phyloP scores from a whole-genome alignment of 164 flowering plant species.

The Umbellularia californica region DNA sequence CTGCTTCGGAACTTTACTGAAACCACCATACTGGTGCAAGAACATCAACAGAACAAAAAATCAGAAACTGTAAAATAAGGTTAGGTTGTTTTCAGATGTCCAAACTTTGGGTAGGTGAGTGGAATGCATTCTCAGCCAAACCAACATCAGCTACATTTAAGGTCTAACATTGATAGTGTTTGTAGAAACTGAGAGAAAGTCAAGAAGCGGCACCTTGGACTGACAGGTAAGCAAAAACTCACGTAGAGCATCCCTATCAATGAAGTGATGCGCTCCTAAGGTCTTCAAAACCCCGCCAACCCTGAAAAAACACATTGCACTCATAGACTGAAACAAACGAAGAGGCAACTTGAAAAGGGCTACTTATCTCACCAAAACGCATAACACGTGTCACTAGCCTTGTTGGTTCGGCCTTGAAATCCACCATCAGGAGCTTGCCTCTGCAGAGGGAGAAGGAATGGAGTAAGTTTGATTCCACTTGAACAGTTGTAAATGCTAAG shows the following conservation, averaged over 20 bases:
- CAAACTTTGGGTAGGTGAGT: neutral
- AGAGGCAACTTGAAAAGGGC: neutral
- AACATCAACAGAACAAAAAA: conserved; percentile 5
- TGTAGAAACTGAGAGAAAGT: conserved; percentile 6
- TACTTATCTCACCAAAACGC: conserved; percentile 73
- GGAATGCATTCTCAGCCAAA: no score
- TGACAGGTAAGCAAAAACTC: conserved; percentile 70
- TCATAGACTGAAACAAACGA: neutral
- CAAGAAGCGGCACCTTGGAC: conserved; percentile 42
- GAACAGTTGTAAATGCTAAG: no score
- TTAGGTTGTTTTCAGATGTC: neutral
- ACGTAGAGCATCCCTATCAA: conserved; percentile 51
- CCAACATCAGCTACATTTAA: neutral
- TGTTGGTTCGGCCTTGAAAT: conserved; percentile 89
- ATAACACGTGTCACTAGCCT: conserved; percentile 85
- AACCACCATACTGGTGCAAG: conserved; percentile 78
- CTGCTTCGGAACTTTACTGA: conserved; percentile 70
- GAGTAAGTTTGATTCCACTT: no score
- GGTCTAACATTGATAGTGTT: neutral
- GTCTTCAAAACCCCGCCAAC: conserved; percentile 71
- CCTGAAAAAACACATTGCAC: conserved; percentile 34
- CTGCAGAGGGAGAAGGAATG: conserved; percentile 30
- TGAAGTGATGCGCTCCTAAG: conserved; percentile 57
- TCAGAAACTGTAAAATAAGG: neutral
- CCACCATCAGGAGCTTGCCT: conserved; percentile 90